Evolutionary conservation across 208 protist genomes (phyloP).

Genomic region (Trypanosoma conorhini): DNA sequence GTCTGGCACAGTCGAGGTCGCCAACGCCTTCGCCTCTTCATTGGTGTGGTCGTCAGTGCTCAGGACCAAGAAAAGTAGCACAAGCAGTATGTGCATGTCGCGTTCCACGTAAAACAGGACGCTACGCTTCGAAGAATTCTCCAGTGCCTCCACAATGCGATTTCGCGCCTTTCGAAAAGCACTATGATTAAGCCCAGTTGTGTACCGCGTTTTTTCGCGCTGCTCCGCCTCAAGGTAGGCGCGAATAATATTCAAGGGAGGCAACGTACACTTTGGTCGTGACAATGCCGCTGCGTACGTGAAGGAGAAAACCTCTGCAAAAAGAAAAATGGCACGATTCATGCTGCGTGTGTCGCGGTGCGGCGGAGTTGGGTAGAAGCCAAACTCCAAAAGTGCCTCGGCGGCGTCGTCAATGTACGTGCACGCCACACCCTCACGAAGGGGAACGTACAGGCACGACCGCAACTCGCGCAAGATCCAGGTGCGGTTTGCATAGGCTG

Average conservation of each 20-base stretch:
- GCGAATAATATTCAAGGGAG: slow-evolving; percentile 48
- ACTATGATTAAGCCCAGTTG: slow-evolving; percentile 58
- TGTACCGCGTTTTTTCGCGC: slow-evolving; percentile 61
- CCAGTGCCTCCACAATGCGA: slow-evolving; percentile 81
- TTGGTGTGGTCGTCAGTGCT: slow-evolving; percentile 84
- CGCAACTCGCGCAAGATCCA: slow-evolving; percentile 86
- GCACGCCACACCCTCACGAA: slow-evolving; percentile 45
- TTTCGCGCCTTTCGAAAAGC: slow-evolving; percentile 80
- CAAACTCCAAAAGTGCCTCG: slow-evolving; percentile 57
- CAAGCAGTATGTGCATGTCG: slow-evolving; percentile 82
- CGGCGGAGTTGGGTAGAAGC: slow-evolving; percentile 56
- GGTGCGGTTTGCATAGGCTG: slow-evolving; percentile 68
- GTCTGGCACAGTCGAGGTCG: slow-evolving; percentile 66
- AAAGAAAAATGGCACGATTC: slow-evolving; percentile 86
- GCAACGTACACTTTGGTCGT: slow-evolving; percentile 54
- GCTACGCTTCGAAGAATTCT: slow-evolving; percentile 58
- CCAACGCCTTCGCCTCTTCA: slow-evolving; percentile 57
- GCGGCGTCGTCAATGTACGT: slow-evolving; percentile 66
- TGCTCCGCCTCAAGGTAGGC: slow-evolving; percentile 70
- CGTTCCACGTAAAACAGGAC: slow-evolving; percentile 84
- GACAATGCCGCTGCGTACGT: slow-evolving; percentile 56
- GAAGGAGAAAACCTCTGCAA: slow-evolving; percentile 85
- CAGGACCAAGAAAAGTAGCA: slow-evolving; percentile 81
- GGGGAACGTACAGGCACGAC: slow-evolving; percentile 70
- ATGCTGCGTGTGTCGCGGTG: slow-evolving; percentile 58